A percentile compares a stretch with the other conserved stretches of the same genome.
Evolutionary conservation across 2,329 filamentous ascomycete genomes (phyloP).

Genomic region (Xylariaceae sp.): DNA sequence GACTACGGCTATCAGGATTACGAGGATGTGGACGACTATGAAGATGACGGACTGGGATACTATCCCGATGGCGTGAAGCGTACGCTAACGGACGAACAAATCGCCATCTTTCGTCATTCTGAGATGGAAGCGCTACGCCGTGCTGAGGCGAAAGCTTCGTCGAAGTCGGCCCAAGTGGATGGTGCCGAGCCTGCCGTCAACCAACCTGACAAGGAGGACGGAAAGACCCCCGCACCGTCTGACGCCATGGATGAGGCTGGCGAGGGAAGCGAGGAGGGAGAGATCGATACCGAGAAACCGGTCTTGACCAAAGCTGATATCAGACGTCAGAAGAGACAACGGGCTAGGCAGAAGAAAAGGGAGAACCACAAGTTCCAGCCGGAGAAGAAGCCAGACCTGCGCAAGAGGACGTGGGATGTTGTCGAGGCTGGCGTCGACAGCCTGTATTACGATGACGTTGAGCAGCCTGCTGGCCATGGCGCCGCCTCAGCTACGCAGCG

Average conservation of each 20-base stretch:
- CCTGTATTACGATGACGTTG: conserved; percentile 53
- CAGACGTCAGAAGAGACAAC: conserved; percentile 35
- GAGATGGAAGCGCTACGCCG: conserved; percentile 71
- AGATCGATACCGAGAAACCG: conserved; percentile 31
- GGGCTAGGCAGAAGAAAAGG: conserved; percentile 36
- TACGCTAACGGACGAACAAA: conserved; percentile 85
- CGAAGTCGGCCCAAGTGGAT: conserved; percentile 23
- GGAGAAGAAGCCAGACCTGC: conserved; percentile 51
- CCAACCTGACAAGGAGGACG: conserved; percentile 6
- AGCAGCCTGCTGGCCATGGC: conserved; percentile 20
- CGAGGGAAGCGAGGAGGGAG: conserved; percentile 32
- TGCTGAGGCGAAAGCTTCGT: conserved; percentile 36
- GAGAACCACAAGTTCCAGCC: conserved; percentile 39
- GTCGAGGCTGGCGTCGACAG: conserved; percentile 57
- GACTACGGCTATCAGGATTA: conserved; percentile 27
- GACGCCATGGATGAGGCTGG: conserved; percentile 20
- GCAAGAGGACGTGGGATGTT: conserved; percentile 63
- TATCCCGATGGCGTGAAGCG: conserved; percentile 83
- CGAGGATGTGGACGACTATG: conserved; percentile 33
- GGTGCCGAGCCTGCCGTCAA: conserved; percentile 7
- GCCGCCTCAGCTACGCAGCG: conserved; percentile 35
- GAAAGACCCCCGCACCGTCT: not conserved
- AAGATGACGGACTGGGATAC: conserved; percentile 66
- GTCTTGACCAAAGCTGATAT: conserved; percentile 25
- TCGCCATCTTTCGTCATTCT: conserved; percentile 83